Base-by-base conservation (phyloP, 2,329 filamentous ascomycete genomes). In the Calycina herbarum region DNA sequence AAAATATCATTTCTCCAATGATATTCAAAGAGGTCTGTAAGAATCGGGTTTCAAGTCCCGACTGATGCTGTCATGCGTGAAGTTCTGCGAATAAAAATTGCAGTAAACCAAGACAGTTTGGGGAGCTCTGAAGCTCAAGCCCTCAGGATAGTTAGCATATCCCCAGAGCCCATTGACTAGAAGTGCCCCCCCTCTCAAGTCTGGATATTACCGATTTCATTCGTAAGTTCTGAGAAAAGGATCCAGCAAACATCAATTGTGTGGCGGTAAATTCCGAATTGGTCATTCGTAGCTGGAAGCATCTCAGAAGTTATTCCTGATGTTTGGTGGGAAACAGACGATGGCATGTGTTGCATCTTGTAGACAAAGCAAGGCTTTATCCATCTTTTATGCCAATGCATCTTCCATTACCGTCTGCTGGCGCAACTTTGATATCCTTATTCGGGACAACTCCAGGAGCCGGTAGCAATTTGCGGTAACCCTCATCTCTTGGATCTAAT, bases 391-490 rank as follows among this genome's bases (percentile, higher is more conserved):
- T 20, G 51, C 67, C 64, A n/a, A 57, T 62, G 61, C 68, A 66
- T 0, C 59, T 51, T 8, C 71, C 59, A 35, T 70, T 68, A 27
- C 67, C 57, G 17, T 69, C 65, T 64, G 71, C 66, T 24, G 48
- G 40, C 15, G 64, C 56, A 24, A 64, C 64, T 45, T 72, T 72
- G 54, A 80, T 73, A 62, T 77, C 75, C 57, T 81, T 79, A 68
- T 79, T 81, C 20, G 79, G 72, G 71, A 80, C 83, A 10, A 77
- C 76, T 69, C 84, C 82, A 17, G 76, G 74, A 15, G 78, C 76
- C 20, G 81, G 80, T 15, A 85, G 71, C 20, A 83, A 58, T 64
- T 79, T 78, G 61, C 79, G 77, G 59, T 80, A 79, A 61, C 77
- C 78, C 64, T 82, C 82, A 45, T 83, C 81, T 60, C 78, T 73